Evolutionary conservation across 345 rosid genomes (phyloP), one percentile per base, ranked within the genome.

Genomic region (Populus alba): DNA sequence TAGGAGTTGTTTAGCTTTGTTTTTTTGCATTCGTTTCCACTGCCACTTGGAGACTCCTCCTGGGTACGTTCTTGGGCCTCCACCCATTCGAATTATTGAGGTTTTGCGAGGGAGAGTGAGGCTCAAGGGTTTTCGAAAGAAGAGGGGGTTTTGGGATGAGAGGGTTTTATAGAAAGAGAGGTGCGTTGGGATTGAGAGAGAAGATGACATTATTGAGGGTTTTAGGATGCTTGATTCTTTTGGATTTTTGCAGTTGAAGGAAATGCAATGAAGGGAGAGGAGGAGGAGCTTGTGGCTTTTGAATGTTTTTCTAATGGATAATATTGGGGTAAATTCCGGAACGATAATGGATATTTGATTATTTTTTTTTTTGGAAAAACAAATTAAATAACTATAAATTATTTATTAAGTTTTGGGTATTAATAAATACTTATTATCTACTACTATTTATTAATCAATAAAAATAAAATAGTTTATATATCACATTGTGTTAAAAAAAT

Each of bases 21-120:
- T 92, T 39, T 91, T 90, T 49, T 93, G 99, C 98, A 94, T 92
- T 18, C 97, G 89, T 81, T 90, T 96, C 98, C 98, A 96, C 39
- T 89, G 95, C 97, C 98, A 96, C 82, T 91, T 92, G 9, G 97
- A 90, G 0, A 94, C 93, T 0, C 98, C 97, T 41, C 95, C 98
- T 0, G 95, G 97, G 72, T 73, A 96, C 7, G 97, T 96, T 49
- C 97, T 81, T 27, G 97, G 98, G 61, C 94, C 94, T 9, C 95
- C 97, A 72, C 98, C 97, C 97, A 92, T 92, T 31, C 97, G 92
- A 77, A 96, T 91, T 16, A 85, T 27, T 8, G 89, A 79, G 37
- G 85, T 37, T 70, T 74, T 78, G 27, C 76, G 66, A 2, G 51
- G 85, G 55, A 75, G 77, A 25, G 88, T 80, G 76, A 87, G 87